phyloP scores from a whole-genome alignment of 2,329 filamentous ascomycete genomes.

The Stagonosporopsis chrysanthemi region DNA sequence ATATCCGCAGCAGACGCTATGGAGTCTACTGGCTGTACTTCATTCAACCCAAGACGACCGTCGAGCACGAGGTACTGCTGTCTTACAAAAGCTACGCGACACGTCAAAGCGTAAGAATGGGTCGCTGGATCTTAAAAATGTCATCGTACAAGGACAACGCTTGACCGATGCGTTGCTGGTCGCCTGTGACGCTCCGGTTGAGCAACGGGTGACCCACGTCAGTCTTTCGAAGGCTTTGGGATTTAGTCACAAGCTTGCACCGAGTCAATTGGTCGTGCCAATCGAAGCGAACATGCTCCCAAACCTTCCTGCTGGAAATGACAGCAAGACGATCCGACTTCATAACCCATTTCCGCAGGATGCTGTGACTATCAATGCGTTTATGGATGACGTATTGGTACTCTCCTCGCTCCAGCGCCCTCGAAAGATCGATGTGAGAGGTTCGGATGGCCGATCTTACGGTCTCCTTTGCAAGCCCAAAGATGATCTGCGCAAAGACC shows the following conservation, averaged over 20 bases:
- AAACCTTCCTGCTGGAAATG: constrained; percentile 75
- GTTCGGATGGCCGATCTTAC: constrained; percentile 87
- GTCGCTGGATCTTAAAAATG: constrained; percentile 68
- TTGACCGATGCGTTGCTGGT: constrained; percentile 82
- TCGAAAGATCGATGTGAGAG: constrained; percentile 84
- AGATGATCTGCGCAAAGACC: constrained; percentile 95
- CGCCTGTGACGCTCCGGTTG: constrained; percentile 80
- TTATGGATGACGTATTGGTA: constrained; percentile 88
- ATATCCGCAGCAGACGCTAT: constrained; percentile 91
- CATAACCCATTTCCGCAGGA: constrained; percentile 90
- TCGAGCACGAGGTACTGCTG: constrained; percentile 58
- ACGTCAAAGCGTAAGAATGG: constrained; percentile 62
- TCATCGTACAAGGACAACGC: constrained; percentile 81
- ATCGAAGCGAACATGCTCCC: constrained; percentile 85
- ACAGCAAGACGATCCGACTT: constrained; percentile 69
- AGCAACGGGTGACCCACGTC: constrained; percentile 73
- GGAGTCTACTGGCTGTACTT: constrained; percentile 87
- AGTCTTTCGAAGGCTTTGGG: constrained; percentile 79
- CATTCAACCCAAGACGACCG: constrained; percentile 80
- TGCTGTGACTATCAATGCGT: constrained; percentile 79
- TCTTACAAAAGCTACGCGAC: constrained; percentile 56
- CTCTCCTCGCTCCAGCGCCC: constrained; percentile 92
- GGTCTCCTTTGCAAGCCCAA: constrained; percentile 96
- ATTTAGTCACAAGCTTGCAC: constrained; percentile 84
- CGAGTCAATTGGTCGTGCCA: constrained; percentile 86